A percentile compares a stretch with the other conserved stretches of the same genome.
phyloP scores from a whole-genome alignment of 2,329 filamentous ascomycete species.

The Lasiodiplodia gonubiensis region DNA sequence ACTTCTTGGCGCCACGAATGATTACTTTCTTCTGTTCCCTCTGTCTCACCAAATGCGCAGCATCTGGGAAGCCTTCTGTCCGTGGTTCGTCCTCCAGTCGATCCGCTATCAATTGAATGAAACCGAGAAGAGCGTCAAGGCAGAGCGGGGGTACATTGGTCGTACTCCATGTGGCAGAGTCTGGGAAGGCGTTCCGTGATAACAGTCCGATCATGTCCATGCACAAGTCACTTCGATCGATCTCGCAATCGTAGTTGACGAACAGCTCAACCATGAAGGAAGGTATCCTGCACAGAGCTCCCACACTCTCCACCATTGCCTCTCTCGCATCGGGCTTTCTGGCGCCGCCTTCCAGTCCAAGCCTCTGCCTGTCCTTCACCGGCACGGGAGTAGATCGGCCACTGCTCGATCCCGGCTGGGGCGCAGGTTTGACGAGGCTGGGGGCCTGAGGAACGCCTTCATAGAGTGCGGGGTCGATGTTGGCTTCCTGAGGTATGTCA shows the following conservation, averaged over 20 bases:
- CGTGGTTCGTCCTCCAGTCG: slow-evolving; percentile 74
- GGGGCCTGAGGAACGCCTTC: slow-evolving; percentile 91
- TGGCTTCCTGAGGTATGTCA: slow-evolving; percentile 87
- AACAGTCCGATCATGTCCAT: slow-evolving; percentile 94
- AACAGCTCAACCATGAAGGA: slow-evolving; percentile 95
- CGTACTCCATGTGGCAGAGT: slow-evolving; percentile 98
- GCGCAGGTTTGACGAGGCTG: slow-evolving; percentile 79
- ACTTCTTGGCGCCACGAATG: slow-evolving; percentile 84
- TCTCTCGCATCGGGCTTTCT: slow-evolving; percentile 94
- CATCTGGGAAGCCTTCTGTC: slow-evolving; percentile 70
- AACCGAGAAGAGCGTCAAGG: slow-evolving; percentile 87
- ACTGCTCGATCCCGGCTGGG: slow-evolving; percentile 61
- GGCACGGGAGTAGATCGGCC: slow-evolving; percentile 89
- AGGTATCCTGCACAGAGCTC: slow-evolving; percentile 88
- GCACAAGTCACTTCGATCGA: slow-evolving; percentile 87
- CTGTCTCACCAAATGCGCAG: slow-evolving; percentile 69
- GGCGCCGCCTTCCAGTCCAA: slow-evolving; percentile 89
- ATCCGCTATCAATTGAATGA: slow-evolving; percentile 89
- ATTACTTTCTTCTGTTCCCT: slow-evolving; percentile 84
- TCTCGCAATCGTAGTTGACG: slow-evolving; percentile 97
- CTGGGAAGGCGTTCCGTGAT: slow-evolving; percentile 91
- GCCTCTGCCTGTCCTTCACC: slow-evolving; percentile 87
- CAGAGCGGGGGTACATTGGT: slow-evolving; percentile 96
- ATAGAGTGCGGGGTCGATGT: slow-evolving; percentile 90
- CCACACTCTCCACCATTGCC: slow-evolving; percentile 97